A percentile compares a stretch with the other conserved stretches of the same genome.
Evolutionary conservation across 495 filamentous ascomycete genomes (phyloP).

Genomic region (Trichoderma erinaceum): DNA sequence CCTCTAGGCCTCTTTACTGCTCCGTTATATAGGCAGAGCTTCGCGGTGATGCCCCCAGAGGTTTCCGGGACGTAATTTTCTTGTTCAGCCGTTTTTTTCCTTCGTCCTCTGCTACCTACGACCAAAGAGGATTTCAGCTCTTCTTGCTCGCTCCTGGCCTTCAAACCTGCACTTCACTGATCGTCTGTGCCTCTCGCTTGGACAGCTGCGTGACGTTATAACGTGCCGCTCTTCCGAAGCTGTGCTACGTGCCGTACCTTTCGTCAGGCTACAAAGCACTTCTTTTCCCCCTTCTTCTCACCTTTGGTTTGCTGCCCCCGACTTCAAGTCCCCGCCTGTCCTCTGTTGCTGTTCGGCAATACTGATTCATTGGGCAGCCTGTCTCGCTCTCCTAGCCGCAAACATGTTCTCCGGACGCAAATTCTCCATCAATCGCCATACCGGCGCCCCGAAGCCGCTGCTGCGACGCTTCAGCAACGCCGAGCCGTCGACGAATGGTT

Average conservation of each 20-base stretch:
- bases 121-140: neutral
- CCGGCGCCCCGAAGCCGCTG: slow-evolving; percentile 41
- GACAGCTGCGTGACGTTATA: slow-evolving; percentile 4
- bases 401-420: slow-evolving; percentile 41
- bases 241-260: neutral
- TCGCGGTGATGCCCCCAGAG: neutral
- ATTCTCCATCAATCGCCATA: slow-evolving; percentile 53
- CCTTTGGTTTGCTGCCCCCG: neutral
- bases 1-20: neutral
- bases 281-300: neutral
- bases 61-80: neutral
- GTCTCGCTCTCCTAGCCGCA: neutral
- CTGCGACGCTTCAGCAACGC: slow-evolving; percentile 47
- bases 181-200: neutral
- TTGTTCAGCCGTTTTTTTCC: neutral
- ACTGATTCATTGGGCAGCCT: neutral
- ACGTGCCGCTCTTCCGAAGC: slow-evolving; percentile 8
- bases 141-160: neutral
- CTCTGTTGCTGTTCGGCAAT: neutral
- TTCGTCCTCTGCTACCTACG: neutral
- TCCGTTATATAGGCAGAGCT: slow-evolving; percentile 1
- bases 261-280: neutral
- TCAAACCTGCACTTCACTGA: neutral
- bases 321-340: neutral
- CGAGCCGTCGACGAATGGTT: slow-evolving; percentile 47